These are phyloP conservation scores for Rhipidocladum racemiflorum DNA, from an alignment of 176 grass and related monocot genomes.

Conservation along the genomic window DNA sequence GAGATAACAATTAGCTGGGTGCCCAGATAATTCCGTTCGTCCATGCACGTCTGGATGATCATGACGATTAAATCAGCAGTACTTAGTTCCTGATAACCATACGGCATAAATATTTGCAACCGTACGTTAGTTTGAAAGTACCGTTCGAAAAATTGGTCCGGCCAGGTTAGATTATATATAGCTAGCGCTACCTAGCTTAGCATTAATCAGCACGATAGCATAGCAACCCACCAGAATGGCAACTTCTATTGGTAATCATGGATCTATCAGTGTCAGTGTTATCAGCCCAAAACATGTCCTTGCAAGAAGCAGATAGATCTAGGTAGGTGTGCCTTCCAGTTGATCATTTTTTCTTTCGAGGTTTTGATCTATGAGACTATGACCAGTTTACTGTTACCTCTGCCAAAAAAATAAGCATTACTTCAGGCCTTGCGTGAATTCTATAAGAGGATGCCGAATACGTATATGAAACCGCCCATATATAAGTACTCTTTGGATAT, in stretches of 20 bases:
- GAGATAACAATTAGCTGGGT: too few relatives aligned
- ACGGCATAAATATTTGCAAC: not conserved
- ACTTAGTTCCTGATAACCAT: not conserved
- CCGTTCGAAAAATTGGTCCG: not conserved
- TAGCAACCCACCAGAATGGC: not conserved
- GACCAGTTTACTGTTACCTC: not conserved
- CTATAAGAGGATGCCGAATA: not conserved
- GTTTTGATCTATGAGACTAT: not conserved
- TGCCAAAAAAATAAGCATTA: not conserved
- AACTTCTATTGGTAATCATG: not conserved
- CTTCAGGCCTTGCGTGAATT: not conserved
- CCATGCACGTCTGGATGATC: not conserved
- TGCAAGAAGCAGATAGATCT: conserved; percentile 5
- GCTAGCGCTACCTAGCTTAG: not conserved
- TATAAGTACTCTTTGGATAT: not conserved
- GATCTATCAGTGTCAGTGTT: not conserved
- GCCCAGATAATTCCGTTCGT: not conserved
- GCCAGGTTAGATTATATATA: not conserved
- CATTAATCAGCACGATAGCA: not conserved
- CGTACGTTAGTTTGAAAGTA: not conserved
- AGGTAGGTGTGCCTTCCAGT: conserved; percentile 2
- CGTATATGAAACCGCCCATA: not conserved
- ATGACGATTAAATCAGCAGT: not conserved
- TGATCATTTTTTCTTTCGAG: not conserved
- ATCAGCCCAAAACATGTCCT: conserved; percentile 4